A percentile compares a stretch with the other conserved stretches of the same genome.
These are phyloP conservation scores for Russula dissimulans DNA, from an alignment of 768 basidiomycete genomes.

Conservation along the genomic window DNA sequence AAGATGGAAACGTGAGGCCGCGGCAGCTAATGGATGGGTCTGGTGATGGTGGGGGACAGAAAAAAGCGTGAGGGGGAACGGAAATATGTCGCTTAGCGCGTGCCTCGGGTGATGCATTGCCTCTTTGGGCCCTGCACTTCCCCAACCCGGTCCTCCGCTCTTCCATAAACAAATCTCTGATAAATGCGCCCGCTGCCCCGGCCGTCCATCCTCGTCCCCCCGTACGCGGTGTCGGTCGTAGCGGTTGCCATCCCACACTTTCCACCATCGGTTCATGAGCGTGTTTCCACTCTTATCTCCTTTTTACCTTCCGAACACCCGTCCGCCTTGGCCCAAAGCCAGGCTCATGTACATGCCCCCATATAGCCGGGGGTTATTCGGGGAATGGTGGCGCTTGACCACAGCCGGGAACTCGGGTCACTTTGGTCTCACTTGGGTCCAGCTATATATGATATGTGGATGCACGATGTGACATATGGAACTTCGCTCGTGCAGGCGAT, in stretches of 20 bases:
- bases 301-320: constrained; percentile 1
- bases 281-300: background rate
- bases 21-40: constrained; percentile 17
- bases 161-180: background rate
- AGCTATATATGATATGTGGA: background rate
- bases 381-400: background rate
- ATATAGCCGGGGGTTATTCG: constrained; percentile 5
- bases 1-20: constrained; percentile 15
- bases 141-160: background rate
- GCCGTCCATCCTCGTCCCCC: background rate
- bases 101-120: constrained; percentile 2
- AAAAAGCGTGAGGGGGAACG: constrained; percentile 8
- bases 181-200: background rate
- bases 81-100: constrained; percentile 16
- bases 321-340: background rate
- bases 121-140: constrained; percentile 4
- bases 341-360: background rate
- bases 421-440: background rate
- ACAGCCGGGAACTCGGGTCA: constrained; percentile 10
- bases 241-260: too few relatives aligned
- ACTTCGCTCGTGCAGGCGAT: background rate
- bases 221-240: background rate
- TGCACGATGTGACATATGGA: background rate
- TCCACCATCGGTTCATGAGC: too few relatives aligned
- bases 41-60: constrained; percentile 20